phyloP scores from a whole-genome alignment of 2,329 filamentous ascomycete species.

The Aspergillus fructus region DNA sequence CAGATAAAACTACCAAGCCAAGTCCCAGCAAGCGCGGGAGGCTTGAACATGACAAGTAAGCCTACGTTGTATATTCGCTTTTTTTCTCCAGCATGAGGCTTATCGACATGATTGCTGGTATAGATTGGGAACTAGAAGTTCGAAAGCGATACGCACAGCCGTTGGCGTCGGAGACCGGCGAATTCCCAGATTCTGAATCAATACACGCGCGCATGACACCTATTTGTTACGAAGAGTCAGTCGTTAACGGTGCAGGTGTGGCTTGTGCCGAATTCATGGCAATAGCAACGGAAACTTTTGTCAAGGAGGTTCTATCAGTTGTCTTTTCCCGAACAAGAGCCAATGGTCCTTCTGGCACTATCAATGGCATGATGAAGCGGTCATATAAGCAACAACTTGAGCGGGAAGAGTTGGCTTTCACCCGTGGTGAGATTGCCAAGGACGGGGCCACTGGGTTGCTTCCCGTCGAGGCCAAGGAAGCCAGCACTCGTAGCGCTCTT shows the following conservation, averaged over 20 bases:
- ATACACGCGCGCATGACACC: constrained; percentile 62
- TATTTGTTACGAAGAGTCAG: constrained; percentile 65
- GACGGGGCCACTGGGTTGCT: constrained; percentile 72
- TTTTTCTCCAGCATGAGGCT: constrained; percentile 17
- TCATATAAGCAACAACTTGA: constrained; percentile 74
- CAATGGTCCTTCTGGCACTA: constrained; percentile 63
- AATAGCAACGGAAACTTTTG: constrained; percentile 60
- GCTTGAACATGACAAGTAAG: constrained; percentile 77
- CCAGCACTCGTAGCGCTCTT: constrained; percentile 68
- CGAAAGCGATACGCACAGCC: constrained; percentile 64
- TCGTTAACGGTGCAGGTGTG: constrained; percentile 53
- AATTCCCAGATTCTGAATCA: constrained; percentile 60
- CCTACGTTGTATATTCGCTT: not conserved
- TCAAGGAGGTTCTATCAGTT: constrained; percentile 60
- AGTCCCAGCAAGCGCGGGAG: constrained; percentile 67
- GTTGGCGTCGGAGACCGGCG: constrained; percentile 60
- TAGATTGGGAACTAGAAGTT: constrained; percentile 65
- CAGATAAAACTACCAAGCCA: constrained; percentile 58
- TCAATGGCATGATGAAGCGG: constrained; percentile 73
- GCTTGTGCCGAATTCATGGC: constrained; percentile 61
- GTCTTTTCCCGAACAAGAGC: constrained; percentile 55
- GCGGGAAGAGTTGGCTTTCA: constrained; percentile 70
- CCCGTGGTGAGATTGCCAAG: constrained; percentile 70
- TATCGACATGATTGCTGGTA: constrained; percentile 11
- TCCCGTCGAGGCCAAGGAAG: constrained; percentile 76